Evolutionary conservation across 345 rosid genomes (phyloP), one percentile per base, ranked within the genome.

Genomic region (Pistacia atlantica): DNA sequence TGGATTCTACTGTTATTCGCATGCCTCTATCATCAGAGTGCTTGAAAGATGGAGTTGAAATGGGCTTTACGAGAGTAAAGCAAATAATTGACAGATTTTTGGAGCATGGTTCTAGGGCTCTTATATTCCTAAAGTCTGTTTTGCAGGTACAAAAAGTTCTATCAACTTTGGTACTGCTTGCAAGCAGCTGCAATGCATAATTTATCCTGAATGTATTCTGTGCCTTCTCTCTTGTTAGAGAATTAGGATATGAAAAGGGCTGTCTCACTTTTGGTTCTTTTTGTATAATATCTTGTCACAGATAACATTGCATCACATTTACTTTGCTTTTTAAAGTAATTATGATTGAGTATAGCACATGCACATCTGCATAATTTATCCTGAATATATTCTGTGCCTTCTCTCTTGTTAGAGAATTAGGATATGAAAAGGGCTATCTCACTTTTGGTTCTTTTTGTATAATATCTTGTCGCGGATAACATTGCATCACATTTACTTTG

Each of bases 1-100:
- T 83, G 61, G 93, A 90, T 76, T 91, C 92, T 74, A 94, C 97
- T 75, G 78, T 94, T 77, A 90, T 94, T 76, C 92, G 98, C 78
- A 94, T 94, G 97, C 97, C 98, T 78, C 79, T 94, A 61, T 90
- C 98, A 46, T 82, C 89, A 60, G 92, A 89, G 69, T 88, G 89
- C 82, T 82, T 91, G 84, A 85, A 86, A 74, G 90, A 90, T 86
- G 97, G 97, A 77, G 87, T 88, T 83, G 90, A 92, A 83, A 65
- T 85, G 80, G 98, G 97, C 72, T 69, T 86, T 77, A 71, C 70
- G 77, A 88, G 86, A 83, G 87, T 92, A 74, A 88, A 90, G 77
- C 88, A 80, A 78, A 83, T 87, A 81, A 84, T 85, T 85, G 91
- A 94, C 60, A 87, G 81, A 83, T 87, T 88, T 83, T 78, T 82